Base-by-base conservation (phyloP, 164 flowering plant genomes). In the Piper betle region DNA sequence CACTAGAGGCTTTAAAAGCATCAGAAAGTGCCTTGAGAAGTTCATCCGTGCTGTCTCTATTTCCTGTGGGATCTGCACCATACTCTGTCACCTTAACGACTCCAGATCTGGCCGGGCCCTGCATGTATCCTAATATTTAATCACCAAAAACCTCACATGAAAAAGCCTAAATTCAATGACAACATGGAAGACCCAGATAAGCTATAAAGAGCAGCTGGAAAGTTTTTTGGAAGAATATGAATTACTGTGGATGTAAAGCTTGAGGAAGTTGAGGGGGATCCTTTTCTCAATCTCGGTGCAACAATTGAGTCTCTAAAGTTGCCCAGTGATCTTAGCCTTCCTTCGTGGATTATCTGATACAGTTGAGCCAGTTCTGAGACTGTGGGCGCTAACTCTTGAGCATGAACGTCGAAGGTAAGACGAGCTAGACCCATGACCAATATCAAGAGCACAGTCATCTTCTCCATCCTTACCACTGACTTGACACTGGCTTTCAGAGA, bases 61-160 rank as follows among this genome's bases (percentile, higher is more conserved):
- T 69, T 25, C 99, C 97, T 0, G 91, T 82, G 17, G 97, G 96
- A 67, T 94, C 99, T 0, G 90, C 97, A 0, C 97, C 99, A 61
- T 86, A 90, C 0, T 71, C 40, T 8, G 85, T 86, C 57, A 75
- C 89, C 3, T 25, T 70, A 61, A 80, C 82, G 37, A 80, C 74
- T 7, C 70, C 66, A 17, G 85, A 61, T 33, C 65, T 64, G 5
- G 54, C 13, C 15, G 19, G 8, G 0, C 12, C 64, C 81, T 79
- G 62, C 68, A 62, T 2, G 20, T 25, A 2, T 48, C 18, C 25
- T 25, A 25, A 25, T 25, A 25, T 25, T 25, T 25, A 25, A 25
- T 25, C 33, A 25, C 33, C 33, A 25, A 25, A 25, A 25, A 25
- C 1, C 33, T 25, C 33, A 25, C 33, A 25, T 2, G 33, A 25